Evolutionary conservation across 805 yeast genomes (phyloP).

Genomic region (Sugiyamaella lignohabitans): DNA sequence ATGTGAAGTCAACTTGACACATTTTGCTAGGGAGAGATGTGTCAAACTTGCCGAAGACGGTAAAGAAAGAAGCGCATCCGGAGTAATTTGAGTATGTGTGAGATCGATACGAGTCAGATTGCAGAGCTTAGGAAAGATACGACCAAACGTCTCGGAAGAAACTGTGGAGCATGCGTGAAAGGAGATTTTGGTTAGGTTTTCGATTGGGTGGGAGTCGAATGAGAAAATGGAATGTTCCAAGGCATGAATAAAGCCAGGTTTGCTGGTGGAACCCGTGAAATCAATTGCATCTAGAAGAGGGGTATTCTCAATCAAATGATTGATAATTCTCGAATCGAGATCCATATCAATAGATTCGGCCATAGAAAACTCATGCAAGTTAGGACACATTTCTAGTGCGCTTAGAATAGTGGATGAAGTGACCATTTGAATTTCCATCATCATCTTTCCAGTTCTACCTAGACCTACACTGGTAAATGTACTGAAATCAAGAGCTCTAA

Average conservation of each 20-base stretch:
- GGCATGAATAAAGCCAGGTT: conserved; percentile 47
- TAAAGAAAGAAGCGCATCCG: conserved; percentile 49
- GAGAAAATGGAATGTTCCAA: conserved; percentile 37
- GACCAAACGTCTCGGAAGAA: conserved; percentile 48
- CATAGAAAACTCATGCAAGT: conserved; percentile 71
- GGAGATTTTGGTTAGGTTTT: conserved; percentile 45
- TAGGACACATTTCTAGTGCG: conserved; percentile 54
- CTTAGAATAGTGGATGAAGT: conserved; percentile 63
- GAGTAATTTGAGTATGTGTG: conserved; percentile 71
- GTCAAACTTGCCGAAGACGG: conserved; percentile 57
- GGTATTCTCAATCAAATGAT: conserved; percentile 46
- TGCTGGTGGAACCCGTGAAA: conserved; percentile 81
- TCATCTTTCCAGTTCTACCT: conserved; percentile 86
- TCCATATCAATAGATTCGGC: conserved; percentile 84
- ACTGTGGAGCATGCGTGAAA: conserved; percentile 86
- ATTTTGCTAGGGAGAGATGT: conserved; percentile 62
- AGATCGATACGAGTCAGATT: conserved; percentile 65
- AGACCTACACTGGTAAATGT: conserved; percentile 85
- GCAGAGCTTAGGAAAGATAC: conserved; percentile 50
- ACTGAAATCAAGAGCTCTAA: conserved; percentile 75
- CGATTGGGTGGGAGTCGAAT: neutral
- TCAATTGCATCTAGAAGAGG: conserved; percentile 63
- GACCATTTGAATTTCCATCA: conserved; percentile 84
- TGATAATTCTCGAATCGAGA: conserved; percentile 53
- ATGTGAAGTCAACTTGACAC: conserved; percentile 63